Percentiles rank a stretch among this genome's conserved stretches.
phyloP scores from a whole-genome alignment of 768 basidiomycete genomes.

The Zangia roseola region DNA sequence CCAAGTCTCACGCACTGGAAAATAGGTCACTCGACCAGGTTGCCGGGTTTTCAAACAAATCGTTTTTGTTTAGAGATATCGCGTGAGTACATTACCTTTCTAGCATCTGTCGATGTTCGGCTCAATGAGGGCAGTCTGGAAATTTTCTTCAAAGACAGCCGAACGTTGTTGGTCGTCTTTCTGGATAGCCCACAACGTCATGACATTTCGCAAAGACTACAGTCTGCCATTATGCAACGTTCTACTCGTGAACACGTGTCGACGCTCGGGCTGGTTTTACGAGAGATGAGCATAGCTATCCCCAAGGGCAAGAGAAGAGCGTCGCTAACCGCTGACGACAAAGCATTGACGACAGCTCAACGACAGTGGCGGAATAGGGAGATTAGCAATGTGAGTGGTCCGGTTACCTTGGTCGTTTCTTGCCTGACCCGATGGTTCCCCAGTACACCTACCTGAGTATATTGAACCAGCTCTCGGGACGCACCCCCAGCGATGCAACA shows the following conservation, averaged over 20 bases:
- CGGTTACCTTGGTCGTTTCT: neutral
- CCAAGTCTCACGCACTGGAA: neutral
- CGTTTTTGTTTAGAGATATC: slow-evolving; percentile 88
- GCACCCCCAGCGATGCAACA: slow-evolving; percentile 92
- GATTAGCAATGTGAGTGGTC: slow-evolving; percentile 76
- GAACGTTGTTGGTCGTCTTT: slow-evolving; percentile 84
- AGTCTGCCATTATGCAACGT: slow-evolving; percentile 43
- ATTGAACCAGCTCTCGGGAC: slow-evolving; percentile 87
- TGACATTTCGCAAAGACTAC: slow-evolving; percentile 54
- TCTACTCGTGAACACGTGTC: slow-evolving; percentile 38
- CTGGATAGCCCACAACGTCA: slow-evolving; percentile 63
- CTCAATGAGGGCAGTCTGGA: slow-evolving; percentile 58
- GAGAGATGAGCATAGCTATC: slow-evolving; percentile 31
- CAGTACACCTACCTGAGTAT: slow-evolving; percentile 90
- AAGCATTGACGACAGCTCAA: slow-evolving; percentile 67
- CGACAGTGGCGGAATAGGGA: slow-evolving; percentile 86
- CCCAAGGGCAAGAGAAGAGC: slow-evolving; percentile 21
- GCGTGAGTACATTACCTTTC: slow-evolving; percentile 53
- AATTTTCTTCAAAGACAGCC: slow-evolving; percentile 90
- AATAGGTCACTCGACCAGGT: slow-evolving; percentile 78
- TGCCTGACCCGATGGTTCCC: neutral
- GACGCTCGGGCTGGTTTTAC: slow-evolving; percentile 48
- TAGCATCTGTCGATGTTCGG: neutral
- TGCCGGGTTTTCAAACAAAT: slow-evolving; percentile 72
- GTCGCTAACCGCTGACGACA: slow-evolving; percentile 15